Evolutionary conservation across 441 rosid species (phyloP), one percentile per base, ranked within the genome.

Genomic region (Biscutella laevigata): DNA sequence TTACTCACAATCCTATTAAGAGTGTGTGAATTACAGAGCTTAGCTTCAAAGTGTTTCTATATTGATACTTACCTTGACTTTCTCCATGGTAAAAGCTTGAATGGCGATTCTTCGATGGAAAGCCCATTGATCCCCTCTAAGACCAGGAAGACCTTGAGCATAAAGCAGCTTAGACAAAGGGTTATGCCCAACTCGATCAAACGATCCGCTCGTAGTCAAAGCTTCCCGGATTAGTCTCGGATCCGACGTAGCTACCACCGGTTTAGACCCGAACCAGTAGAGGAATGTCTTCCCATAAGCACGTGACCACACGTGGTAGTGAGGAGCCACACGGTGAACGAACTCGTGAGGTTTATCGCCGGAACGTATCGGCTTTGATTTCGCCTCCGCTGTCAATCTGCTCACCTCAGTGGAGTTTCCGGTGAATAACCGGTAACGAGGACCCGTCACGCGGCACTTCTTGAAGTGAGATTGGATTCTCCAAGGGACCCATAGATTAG

Each of bases 101-200:
- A 64, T 74, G 0, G 79, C 60, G 44, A 83, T 77, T 71, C 81
- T 54, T 63, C 91, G 61, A 11, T 80, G 95, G 2, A 74, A 34
- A 9, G 78, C 80, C 92, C 95, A 90, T 62, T 74, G 71, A 27
- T 74, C 62, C 2, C 92, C 95, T 5, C 53, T 51, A 27, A 90
- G 76, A 25, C 76, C 88, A 49, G 75, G 73, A 30, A 90, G 80
- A 16, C 97, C 95, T 17, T 74, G 72, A 7, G 76, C 84, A 16
- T 79, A 77, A 2, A 90, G 81, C 60, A 40, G 52, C 70, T 33
- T 76, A 12, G 84, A 61, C 74, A 63, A 68, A 17, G 90, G 88
- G 57, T 80, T 74, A 3, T 46, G 61, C 26, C 8, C 47, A 20
- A 66, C 19, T 53, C 64, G 77, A 59, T 68, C 76, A 35, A 68